These are phyloP conservation scores for Porogramme epimiltina DNA, from an alignment of 1,284 basidiomycete genomes.

Conservation along the genomic window DNA sequence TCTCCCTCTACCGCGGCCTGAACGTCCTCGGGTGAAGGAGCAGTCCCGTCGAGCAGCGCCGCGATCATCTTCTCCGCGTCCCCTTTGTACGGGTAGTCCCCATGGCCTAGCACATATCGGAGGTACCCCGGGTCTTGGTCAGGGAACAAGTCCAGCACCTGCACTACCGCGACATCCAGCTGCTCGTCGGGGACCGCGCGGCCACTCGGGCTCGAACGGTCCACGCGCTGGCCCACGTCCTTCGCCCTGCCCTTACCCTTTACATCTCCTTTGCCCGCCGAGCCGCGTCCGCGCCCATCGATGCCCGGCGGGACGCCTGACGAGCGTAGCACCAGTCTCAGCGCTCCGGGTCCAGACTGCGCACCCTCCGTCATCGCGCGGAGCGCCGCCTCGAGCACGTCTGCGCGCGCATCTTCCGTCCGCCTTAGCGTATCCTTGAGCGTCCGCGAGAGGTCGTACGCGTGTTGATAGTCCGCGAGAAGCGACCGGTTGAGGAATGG, in stretches of 20 bases:
- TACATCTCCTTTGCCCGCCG: conserved; percentile 22
- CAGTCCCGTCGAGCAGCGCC: conserved; percentile 71
- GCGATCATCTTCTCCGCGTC: conserved; percentile 63
- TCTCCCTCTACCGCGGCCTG: conserved; percentile 18
- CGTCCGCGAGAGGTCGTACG: conserved; percentile 56
- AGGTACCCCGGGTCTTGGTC: conserved; percentile 58
- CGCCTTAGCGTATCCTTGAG: conserved; percentile 47
- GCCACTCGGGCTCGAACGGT: background rate
- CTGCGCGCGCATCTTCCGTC: conserved; percentile 58
- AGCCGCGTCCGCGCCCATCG: conserved; percentile 38
- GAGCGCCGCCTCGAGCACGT: conserved; percentile 55
- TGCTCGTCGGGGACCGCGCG: conserved; percentile 7
- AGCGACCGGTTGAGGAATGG: conserved; percentile 70
- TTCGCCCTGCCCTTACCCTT: conserved; percentile 45
- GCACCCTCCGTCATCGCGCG: conserved; percentile 35
- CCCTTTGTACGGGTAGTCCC: conserved; percentile 48
- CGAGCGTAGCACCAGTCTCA: conserved; percentile 61
- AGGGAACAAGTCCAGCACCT: conserved; percentile 74
- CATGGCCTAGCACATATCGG: conserved; percentile 52
- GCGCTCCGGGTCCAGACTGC: conserved; percentile 47
- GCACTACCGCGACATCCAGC: conserved; percentile 57
- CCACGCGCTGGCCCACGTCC: conserved; percentile 30
- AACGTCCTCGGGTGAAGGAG: conserved; percentile 47
- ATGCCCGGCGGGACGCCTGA: conserved; percentile 54
- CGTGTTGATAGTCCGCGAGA: conserved; percentile 68